A percentile compares a stretch with the other conserved stretches of the same genome.
These are phyloP conservation scores for Astrothelium macrocarpum DNA, from an alignment of 495 filamentous ascomycete species.

Conservation along the genomic window DNA sequence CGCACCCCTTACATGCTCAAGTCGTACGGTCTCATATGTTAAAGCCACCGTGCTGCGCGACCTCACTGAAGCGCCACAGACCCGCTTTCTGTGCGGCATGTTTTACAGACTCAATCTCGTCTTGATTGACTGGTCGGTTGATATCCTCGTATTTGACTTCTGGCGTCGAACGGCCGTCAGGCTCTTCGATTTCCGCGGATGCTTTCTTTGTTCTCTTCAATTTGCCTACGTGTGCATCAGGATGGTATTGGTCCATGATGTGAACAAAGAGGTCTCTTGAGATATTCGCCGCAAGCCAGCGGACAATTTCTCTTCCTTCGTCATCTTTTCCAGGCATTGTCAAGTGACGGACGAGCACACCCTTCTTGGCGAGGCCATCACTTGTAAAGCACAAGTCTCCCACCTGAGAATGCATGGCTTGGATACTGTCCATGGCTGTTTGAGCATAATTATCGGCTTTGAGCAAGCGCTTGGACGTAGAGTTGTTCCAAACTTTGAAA, in stretches of 20 bases:
- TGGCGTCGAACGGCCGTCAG: constrained; percentile 15
- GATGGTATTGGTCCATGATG: constrained; percentile 63
- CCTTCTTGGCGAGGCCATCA: constrained; percentile 66
- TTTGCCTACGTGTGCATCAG: constrained; percentile 67
- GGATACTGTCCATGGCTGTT: constrained; percentile 59
- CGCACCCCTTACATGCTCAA: not conserved
- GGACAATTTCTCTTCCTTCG: constrained; percentile 59
- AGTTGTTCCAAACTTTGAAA: constrained; percentile 63
- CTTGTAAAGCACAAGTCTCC: constrained; percentile 66
- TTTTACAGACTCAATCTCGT: constrained; percentile 52
- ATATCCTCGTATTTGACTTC: constrained; percentile 62
- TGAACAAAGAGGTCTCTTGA: constrained; percentile 53
- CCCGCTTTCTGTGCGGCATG: constrained; percentile 57
- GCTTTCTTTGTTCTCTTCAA: constrained; percentile 33
- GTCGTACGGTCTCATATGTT: constrained; percentile 42
- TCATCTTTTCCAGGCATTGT: constrained; percentile 68
- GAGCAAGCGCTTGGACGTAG: constrained; percentile 55
- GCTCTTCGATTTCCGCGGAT: constrained; percentile 17
- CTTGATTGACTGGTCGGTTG: constrained; percentile 54
- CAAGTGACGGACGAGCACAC: constrained; percentile 61
- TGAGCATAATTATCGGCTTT: constrained; percentile 63
- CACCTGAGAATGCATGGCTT: constrained; percentile 65
- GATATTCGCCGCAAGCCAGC: constrained; percentile 56
- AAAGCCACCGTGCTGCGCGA: constrained; percentile 59
- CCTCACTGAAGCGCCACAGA: constrained; percentile 65